phyloP scores from a whole-genome alignment of 148 eudicot species.

The Diospyros kaki region DNA sequence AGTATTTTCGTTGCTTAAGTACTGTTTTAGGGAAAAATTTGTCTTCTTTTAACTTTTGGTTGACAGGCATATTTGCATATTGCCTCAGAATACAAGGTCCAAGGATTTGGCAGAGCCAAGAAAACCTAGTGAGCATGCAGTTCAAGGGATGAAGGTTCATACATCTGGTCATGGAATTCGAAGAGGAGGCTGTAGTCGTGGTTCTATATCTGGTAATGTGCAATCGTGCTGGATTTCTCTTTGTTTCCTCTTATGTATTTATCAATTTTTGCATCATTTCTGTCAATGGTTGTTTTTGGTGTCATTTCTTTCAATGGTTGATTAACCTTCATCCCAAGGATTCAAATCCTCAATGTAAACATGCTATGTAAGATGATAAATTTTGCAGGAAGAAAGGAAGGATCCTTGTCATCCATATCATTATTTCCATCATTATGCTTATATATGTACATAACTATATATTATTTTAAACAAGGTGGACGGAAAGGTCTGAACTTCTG shows the following conservation, averaged over 20 bases:
- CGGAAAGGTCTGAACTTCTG: too few species aligned
- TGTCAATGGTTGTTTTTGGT: too few species aligned
- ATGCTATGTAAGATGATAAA: too few species aligned
- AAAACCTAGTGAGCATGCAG: conserved; percentile 38
- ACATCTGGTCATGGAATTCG: conserved; percentile 44
- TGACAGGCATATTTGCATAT: conserved; percentile 15
- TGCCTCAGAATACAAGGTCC: conserved; percentile 44
- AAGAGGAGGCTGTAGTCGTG: conserved; percentile 47
- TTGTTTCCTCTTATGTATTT: background rate
- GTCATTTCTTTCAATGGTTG: too few species aligned
- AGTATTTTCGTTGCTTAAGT: background rate
- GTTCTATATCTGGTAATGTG: conserved; percentile 39
- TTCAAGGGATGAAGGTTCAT: conserved; percentile 30
- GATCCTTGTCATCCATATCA: too few species aligned
- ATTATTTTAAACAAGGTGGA: too few species aligned
- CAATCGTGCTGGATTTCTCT: background rate
- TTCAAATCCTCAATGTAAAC: too few species aligned
- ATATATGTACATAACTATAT: too few species aligned
- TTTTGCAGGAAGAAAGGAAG: too few species aligned
- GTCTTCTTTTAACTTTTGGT: background rate
- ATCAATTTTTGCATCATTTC: too few species aligned
- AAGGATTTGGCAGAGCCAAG: conserved; percentile 40
- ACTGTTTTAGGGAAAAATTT: background rate
- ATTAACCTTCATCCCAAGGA: too few species aligned
- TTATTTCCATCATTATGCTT: too few species aligned